These are phyloP conservation scores for Rutstroemia sp. DNA, from an alignment of 2,329 filamentous ascomycete species.

Conservation along the genomic window DNA sequence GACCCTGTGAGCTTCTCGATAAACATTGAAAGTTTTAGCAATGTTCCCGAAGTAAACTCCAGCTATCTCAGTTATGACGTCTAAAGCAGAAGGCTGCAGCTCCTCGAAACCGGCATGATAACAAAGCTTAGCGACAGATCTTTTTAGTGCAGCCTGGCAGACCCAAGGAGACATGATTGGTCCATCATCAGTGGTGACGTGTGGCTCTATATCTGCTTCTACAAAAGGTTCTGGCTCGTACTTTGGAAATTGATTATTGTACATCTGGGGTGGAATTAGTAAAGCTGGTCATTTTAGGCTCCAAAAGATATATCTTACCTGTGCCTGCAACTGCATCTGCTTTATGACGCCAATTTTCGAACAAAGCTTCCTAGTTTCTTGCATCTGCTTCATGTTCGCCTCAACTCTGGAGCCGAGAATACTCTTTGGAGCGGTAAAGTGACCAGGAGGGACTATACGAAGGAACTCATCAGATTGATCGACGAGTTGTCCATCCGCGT, in stretches of 20 bases:
- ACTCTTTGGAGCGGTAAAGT: constrained; percentile 69
- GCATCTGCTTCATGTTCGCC: constrained; percentile 87
- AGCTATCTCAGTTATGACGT: constrained; percentile 82
- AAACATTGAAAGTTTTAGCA: constrained; percentile 69
- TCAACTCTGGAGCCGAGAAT: constrained; percentile 74
- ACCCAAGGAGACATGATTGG: constrained; percentile 79
- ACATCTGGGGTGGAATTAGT: constrained; percentile 47
- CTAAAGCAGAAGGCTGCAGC: constrained; percentile 87
- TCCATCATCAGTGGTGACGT: constrained; percentile 82
- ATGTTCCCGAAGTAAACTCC: constrained; percentile 86
- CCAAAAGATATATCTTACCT: constrained; percentile 50
- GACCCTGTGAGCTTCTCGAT: constrained; percentile 75
- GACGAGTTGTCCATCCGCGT: constrained; percentile 80
- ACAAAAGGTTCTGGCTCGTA: constrained; percentile 85
- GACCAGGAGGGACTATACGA: constrained; percentile 64
- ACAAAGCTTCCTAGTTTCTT: constrained; percentile 91
- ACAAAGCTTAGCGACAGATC: constrained; percentile 88
- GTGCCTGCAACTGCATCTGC: constrained; percentile 97
- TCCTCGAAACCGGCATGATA: constrained; percentile 97
- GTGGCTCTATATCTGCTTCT: constrained; percentile 80
- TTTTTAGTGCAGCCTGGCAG: constrained; percentile 76
- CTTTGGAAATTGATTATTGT: constrained; percentile 96
- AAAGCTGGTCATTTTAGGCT: constrained; percentile 11
- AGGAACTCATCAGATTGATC: constrained; percentile 83
- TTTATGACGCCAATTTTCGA: constrained; percentile 97